phyloP scores from a whole-genome alignment of 106 monocot genomes.

The Dactylorhiza incarnata region DNA sequence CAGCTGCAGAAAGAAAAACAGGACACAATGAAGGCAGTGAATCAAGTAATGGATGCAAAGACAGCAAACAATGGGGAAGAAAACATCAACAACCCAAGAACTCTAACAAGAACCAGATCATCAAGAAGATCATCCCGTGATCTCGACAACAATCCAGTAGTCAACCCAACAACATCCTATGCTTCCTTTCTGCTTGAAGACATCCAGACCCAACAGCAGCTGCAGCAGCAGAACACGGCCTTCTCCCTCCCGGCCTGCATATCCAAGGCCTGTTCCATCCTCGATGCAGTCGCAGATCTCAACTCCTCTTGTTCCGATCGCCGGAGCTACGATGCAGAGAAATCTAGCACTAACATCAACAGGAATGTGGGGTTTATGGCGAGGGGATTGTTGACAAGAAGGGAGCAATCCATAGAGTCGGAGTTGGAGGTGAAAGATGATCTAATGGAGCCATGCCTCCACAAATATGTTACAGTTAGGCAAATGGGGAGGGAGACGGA shows the following conservation, averaged over 20 bases:
- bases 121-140: slow-evolving; percentile 66
- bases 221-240: slow-evolving; percentile 22
- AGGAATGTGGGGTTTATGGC: slow-evolving; percentile 8
- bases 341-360: slow-evolving; percentile 13
- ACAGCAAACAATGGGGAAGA: slow-evolving; percentile 13
- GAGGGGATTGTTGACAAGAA: slow-evolving; percentile 7
- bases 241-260: slow-evolving; percentile 88
- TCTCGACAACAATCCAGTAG: slow-evolving; percentile 25
- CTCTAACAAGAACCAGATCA: slow-evolving; percentile 34
- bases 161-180: slow-evolving; percentile 30
- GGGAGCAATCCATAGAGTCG: slow-evolving; percentile 45
- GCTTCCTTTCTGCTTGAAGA: slow-evolving; percentile 69
- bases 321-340: slow-evolving; percentile 15
- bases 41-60: neutral
- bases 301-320: slow-evolving; percentile 58
- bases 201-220: slow-evolving; percentile 77
- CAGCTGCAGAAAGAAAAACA: slow-evolving; percentile 12
- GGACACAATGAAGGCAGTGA: slow-evolving; percentile 2
- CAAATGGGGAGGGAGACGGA: slow-evolving; percentile 37
- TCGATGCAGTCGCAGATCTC: slow-evolving; percentile 94
- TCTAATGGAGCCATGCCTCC: slow-evolving; percentile 70
- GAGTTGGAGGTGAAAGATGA: slow-evolving; percentile 53
- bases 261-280: slow-evolving; percentile 88
- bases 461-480: slow-evolving; percentile 64
- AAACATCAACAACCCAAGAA: slow-evolving; percentile 10